Evolutionary conservation across 768 basidiomycete genomes (phyloP).

Genomic region (Pisolithus tinctorius): DNA sequence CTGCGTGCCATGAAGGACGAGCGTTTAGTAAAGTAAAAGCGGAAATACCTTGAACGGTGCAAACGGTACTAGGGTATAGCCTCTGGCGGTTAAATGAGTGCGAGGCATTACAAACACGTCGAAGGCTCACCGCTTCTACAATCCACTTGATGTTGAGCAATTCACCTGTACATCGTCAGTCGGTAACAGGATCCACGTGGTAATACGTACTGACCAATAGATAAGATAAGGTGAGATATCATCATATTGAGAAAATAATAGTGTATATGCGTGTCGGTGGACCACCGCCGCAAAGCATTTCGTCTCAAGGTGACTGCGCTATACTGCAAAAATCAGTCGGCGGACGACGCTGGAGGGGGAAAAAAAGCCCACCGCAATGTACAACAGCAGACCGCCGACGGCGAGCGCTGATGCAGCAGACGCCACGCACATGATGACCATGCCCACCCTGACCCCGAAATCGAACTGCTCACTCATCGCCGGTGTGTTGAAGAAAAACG

Average conservation of each 20-base stretch:
- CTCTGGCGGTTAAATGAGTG: conserved; percentile 10
- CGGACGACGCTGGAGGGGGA: too few relatives aligned
- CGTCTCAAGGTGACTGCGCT: conserved; percentile 17
- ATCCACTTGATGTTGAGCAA: too few relatives aligned
- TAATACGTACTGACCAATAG: conserved; percentile 20
- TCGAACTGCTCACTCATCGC: conserved; percentile 2
- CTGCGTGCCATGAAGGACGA: conserved; percentile 9
- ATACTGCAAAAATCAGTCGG: conserved; percentile 14
- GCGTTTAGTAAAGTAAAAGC: not conserved
- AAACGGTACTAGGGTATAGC: conserved; percentile 25
- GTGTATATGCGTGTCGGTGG: too few relatives aligned
- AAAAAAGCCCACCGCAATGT: conserved; percentile 20
- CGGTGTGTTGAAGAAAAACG: not conserved
- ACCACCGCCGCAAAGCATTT: conserved; percentile 23
- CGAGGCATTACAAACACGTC: not conserved
- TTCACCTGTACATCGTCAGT: not conserved
- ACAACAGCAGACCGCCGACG: conserved; percentile 21
- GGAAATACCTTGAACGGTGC: conserved; percentile 30
- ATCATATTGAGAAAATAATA: conserved; percentile 13
- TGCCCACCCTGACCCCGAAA: conserved; percentile 23
- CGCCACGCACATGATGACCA: conserved; percentile 25
- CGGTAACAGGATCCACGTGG: not conserved
- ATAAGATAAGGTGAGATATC: conserved; percentile 27
- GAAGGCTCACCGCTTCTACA: too few relatives aligned
- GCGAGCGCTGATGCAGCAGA: conserved; percentile 25